Evolutionary conservation across 2,329 filamentous ascomycete species (phyloP), one percentile per base, ranked within the genome.

Genomic region (Stemphylium lycopersici): DNA sequence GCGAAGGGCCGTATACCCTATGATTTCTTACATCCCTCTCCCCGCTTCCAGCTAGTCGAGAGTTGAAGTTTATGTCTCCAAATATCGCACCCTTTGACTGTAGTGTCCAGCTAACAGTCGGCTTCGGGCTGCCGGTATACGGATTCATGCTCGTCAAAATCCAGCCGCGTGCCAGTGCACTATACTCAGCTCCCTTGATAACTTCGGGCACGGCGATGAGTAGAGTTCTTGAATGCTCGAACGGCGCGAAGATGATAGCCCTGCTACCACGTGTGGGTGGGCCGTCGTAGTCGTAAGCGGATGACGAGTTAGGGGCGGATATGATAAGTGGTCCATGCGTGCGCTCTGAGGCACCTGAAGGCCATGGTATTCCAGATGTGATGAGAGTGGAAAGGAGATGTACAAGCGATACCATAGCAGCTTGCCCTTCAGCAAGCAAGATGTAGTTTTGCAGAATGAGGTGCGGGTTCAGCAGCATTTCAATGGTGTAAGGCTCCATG

Each of bases 41-140:
- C 13, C 43, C 52, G 24, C 55, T 44, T 7, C 53, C 44, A 16
- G 53, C 63, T 36, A 70, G 31, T 4, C 45, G 59, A 2, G 29
- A 52, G 36, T 52, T 53, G 24, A 73, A 71, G 8, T 46, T 46
- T 11, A 22, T 47, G 50, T 77, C 77, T 15, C 72, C 74, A 66
- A 79, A 78, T 6, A 79, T 52, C 2, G 74, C 68, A 2, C 71
- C 71, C 62, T 79, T 79, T 3, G 70, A 70, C 29, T 73, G 62
- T 24, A 79, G 33, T 2, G 71, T 77, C 77, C 77, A 79, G 22
- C 72, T 69, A 6, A 69, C 67, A n/a, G 51, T 57, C 13, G 44
- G 48, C 15, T 63, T 59, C 5, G 58, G 37, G 47, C 60, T 60
- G 0, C 65, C 67, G 1, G 66, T 70, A 29, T 50, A 67, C n/a